Evolutionary conservation across 768 basidiomycete genomes (phyloP), one percentile per base, ranked within the genome.

Genomic region (Tulasnella sp.): DNA sequence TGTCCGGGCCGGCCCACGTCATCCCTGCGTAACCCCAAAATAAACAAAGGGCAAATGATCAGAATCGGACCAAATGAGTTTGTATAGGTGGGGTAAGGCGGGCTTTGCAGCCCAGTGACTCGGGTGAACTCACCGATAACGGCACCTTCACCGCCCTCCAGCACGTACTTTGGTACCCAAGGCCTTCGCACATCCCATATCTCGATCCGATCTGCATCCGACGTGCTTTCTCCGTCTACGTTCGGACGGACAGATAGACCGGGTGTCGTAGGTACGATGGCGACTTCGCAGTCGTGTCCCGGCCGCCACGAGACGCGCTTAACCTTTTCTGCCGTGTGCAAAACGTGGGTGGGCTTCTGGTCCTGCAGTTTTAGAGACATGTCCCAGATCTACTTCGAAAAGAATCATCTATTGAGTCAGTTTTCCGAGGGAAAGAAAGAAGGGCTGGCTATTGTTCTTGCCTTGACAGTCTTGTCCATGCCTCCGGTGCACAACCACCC

Each of bases 171-270:
- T 4, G 84, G 82, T 48, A 90, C 75, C 77, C 83, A 86, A 0
- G 79, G 77, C 45, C 89, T 73, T 53, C 88, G 74, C 1, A 86
- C 84, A 66, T 92, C 88, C 89, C 89, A 92, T 21, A 91, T 82
- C 63, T 90, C 87, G 29, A 88, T 74, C 0, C 79, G 71, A 63
- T 87, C 83, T 2, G 80, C 77, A 2, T 63, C 62, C 5, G 56
- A 42, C 4, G 60, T 27, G 35, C 27, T 63, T 58, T 37, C 43
- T 8, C 41, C 23, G 19, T 27, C 49, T 43, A 49, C 41, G 59
- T 60, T 25, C 65, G 61, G 36, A 12, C 40, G 27, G 25, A 23
- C 2, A 35, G 54, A 14, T 52, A 53, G 25, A 59, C 53, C 64
- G 21, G 36, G 21, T 11, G 60, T 40, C 6, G 23, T 43, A 12